phyloP scores from a whole-genome alignment of 2,329 filamentous ascomycete genomes.

The Hypoxylon sp. region DNA sequence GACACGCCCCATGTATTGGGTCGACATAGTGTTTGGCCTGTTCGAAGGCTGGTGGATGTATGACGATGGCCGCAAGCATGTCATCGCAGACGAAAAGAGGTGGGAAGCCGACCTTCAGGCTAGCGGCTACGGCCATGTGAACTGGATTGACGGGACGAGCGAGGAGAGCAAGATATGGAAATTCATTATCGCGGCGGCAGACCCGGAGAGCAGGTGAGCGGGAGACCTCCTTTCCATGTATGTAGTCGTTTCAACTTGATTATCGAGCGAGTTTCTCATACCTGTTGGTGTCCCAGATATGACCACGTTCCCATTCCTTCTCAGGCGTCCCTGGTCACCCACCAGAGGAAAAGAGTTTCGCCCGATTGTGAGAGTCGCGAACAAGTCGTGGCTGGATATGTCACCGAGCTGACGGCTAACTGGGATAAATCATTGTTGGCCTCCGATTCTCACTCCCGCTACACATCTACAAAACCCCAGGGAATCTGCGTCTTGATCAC shows the following conservation, averaged over 20 bases:
- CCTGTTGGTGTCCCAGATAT: slow-evolving; percentile 14
- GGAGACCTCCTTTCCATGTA: slow-evolving; percentile 9
- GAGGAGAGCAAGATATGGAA: slow-evolving; percentile 47
- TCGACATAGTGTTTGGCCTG: slow-evolving; percentile 56
- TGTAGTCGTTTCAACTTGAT: slow-evolving; percentile 1
- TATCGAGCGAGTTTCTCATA: slow-evolving; percentile 27
- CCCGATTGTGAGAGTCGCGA: slow-evolving; percentile 13
- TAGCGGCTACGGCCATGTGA: slow-evolving; percentile 49
- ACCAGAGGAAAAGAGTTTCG: background rate
- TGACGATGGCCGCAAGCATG: slow-evolving; percentile 53
- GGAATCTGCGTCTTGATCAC: slow-evolving; percentile 55
- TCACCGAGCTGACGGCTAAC: slow-evolving; percentile 8
- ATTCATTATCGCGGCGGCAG: slow-evolving; percentile 49
- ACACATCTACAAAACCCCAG: slow-evolving; percentile 12
- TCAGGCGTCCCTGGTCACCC: background rate
- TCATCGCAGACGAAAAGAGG: slow-evolving; percentile 24
- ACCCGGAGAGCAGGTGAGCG: slow-evolving; percentile 8
- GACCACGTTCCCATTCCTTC: slow-evolving; percentile 4
- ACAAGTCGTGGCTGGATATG: slow-evolving; percentile 24
- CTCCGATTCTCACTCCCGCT: background rate
- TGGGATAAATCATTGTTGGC: slow-evolving; percentile 11
- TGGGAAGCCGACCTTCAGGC: slow-evolving; percentile 49
- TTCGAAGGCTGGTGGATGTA: slow-evolving; percentile 60
- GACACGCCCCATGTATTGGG: slow-evolving; percentile 49
- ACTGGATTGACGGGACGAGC: slow-evolving; percentile 50